These are phyloP conservation scores for Cicer cuneatum DNA, from an alignment of 306 rosid genomes.

Conservation along the genomic window DNA sequence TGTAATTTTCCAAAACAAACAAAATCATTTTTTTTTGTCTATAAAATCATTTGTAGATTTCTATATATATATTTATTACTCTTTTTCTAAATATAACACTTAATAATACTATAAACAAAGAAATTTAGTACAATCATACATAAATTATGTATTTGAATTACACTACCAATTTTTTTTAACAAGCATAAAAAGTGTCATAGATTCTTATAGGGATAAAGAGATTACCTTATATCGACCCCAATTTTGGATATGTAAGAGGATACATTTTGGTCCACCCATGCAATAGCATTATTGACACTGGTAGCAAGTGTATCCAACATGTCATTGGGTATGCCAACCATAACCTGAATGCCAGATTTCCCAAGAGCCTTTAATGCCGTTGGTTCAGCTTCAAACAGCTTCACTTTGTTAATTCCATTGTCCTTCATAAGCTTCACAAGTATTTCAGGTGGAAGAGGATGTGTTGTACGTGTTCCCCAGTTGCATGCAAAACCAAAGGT, in stretches of 20 bases:
- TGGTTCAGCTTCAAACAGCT: slow-evolving; percentile 90
- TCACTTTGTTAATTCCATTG: slow-evolving; percentile 83
- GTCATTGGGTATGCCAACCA: slow-evolving; percentile 93
- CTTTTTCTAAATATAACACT: too few relatives aligned
- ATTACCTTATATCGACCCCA: slow-evolving; percentile 79
- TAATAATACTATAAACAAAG: too few relatives aligned
- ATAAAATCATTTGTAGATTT: too few relatives aligned
- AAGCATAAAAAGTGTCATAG: too few relatives aligned
- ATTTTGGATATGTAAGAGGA: slow-evolving; percentile 67
- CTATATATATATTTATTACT: too few relatives aligned
- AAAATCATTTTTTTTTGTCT: too few relatives aligned
- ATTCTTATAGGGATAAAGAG: too few relatives aligned
- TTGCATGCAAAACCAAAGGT: slow-evolving; percentile 70
- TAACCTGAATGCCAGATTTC: slow-evolving; percentile 72
- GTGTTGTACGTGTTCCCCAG: slow-evolving; percentile 84
- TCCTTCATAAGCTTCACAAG: slow-evolving; percentile 78
- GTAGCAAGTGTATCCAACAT: slow-evolving; percentile 69
- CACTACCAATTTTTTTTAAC: too few relatives aligned
- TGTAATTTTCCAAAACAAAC: too few relatives aligned
- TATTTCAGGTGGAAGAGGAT: slow-evolving; percentile 68
- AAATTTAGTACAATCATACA: too few relatives aligned
- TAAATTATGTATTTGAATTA: too few relatives aligned
- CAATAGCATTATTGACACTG: slow-evolving; percentile 66
- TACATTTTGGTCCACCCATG: slow-evolving; percentile 82
- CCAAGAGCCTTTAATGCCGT: slow-evolving; percentile 82